phyloP scores from a whole-genome alignment of 1,139 yeast genomes.

The Magnusiomyces magnusii region DNA sequence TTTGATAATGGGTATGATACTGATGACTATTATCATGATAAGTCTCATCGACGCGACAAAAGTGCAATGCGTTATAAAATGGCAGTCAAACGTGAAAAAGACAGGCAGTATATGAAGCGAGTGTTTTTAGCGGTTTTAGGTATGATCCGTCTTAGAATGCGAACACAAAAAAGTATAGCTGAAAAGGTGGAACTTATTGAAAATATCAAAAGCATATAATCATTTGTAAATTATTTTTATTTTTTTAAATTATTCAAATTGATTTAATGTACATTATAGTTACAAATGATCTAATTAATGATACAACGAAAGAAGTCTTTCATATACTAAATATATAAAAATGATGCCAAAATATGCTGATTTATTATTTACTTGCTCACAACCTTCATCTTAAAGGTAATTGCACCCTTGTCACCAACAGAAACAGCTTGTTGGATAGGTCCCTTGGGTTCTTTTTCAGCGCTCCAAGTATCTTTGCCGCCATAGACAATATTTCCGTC shows the following conservation, averaged over 20 bases:
- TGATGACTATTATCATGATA: no score
- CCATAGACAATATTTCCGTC: conserved; percentile 46
- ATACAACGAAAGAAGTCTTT: not conserved
- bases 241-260: no score
- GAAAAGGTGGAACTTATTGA: not conserved
- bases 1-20: not conserved
- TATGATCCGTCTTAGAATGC: not conserved
- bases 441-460: conserved; percentile 43
- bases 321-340: not conserved
- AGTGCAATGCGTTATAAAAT: not conserved
- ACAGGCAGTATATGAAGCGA: not conserved
- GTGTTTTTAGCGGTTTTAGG: not conserved
- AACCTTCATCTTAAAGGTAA: conserved; percentile 40
- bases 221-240: no score
- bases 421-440: conserved; percentile 48
- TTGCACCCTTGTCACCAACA: conserved; percentile 41
- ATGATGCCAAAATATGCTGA: not conserved
- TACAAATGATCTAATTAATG: not conserved
- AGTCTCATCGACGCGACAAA: not conserved
- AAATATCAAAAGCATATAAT: not conserved
- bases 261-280: not conserved
- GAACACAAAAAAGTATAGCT: not conserved
- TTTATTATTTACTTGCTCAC: conserved; percentile 16
- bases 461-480: conserved; percentile 59
- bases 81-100: not conserved